Base-by-base conservation (phyloP, 805 yeast species). In the Blastobotrys mokoenaii region DNA sequence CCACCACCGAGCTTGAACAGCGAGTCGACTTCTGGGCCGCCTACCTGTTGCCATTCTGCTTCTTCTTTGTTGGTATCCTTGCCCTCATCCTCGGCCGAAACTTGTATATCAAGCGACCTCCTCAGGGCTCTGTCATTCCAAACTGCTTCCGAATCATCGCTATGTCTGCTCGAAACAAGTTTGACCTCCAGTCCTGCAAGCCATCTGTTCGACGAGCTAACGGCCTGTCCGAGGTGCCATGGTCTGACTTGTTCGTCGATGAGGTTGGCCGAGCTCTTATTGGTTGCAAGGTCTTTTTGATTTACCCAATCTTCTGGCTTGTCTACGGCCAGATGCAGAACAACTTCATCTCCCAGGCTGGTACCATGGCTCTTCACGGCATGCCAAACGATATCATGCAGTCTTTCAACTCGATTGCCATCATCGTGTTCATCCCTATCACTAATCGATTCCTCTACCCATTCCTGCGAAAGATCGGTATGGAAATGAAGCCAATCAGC, bases 311-410 rank as follows among this genome's bases (percentile, higher is more conserved):
- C 43, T 84, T 79, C 69, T 82, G 87, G 87, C 71, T 80, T 42
- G 80, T 78, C 31, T 82, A 81, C 63, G 77, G 79, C 41, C 86
- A 81, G 67, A 82, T 84, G 83, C 61, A 76, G 47, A 79, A 77
- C 66, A 80, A 80, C 63, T 82, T 84, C 56, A 74, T 82, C 48
- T 74, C 85, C 35, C 87, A 81, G 61, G 87, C 89, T 38, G 84
- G 80, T 47, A 71, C 74, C 52, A 80, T 83, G 85, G 77, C 81
- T 55, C 68, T 75, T 45, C 87, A 84, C 61, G 84, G 85, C 35
- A 71, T 84, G 54, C 93, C 94, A 53, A 84, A 84, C 60, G 94
- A 84, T 70, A 70, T 84, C 55, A 74, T 84, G 69, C 82, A 79
- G 64, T 82, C 79, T 58, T 74, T 84, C 54, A 82, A 84, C 64